Conservation (phyloP, 2,329 filamentous ascomycete genomes). For the Biscogniauxia sp. region DNA sequence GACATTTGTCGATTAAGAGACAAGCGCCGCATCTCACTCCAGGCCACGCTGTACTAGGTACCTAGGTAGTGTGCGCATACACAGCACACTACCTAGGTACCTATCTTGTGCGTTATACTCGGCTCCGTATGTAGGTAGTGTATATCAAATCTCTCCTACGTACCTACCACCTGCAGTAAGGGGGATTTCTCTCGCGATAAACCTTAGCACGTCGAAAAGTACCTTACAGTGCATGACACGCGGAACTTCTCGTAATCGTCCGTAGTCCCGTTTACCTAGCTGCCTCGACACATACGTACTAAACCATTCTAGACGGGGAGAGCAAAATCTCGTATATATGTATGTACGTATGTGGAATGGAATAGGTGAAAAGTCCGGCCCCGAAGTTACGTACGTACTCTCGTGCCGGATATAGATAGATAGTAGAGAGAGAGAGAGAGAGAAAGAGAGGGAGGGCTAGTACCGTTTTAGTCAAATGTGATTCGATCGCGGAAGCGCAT, state of each 20-base stretch:
- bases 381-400: not conserved
- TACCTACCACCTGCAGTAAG: not conserved
- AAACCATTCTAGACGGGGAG: not conserved
- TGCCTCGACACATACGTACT: not conserved
- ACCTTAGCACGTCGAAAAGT: not conserved
- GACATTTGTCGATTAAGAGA: not conserved
- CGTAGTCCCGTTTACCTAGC: not conserved
- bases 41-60: not conserved
- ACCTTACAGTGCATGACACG: not conserved
- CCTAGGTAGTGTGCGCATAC: not conserved
- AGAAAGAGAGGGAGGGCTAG: not conserved
- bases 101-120: not conserved
- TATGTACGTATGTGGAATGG: not conserved
- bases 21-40: not conserved
- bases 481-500: not conserved
- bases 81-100: no score
- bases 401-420: not conserved
- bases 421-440: not conserved
- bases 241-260: not conserved
- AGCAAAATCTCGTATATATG: not conserved
- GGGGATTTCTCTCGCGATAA: not conserved
- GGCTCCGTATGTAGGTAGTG: not conserved
- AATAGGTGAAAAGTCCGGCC: not conserved
- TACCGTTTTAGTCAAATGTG: not conserved
- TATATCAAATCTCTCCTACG: not conserved